A percentile compares a stretch with the other conserved stretches of the same genome.
Evolutionary conservation across 305 asterid genomes (phyloP).

Genomic region (Caryopteris hybrid): DNA sequence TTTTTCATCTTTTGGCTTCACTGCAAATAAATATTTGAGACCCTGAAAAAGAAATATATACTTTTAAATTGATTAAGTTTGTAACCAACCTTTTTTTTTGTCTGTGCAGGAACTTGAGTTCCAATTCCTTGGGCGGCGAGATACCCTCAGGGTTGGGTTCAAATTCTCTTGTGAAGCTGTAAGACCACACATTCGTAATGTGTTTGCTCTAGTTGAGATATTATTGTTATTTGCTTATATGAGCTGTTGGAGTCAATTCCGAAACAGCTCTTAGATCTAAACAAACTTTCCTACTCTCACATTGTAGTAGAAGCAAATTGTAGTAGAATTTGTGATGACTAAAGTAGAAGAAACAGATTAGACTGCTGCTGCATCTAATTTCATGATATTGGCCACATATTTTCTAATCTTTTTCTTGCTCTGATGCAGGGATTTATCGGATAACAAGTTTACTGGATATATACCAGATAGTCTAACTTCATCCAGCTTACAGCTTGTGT

Average conservation of each 20-base stretch:
- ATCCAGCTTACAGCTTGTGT: constrained; percentile 79
- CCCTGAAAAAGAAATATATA: too few species aligned
- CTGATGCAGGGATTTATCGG: constrained; percentile 81
- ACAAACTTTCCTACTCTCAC: too few species aligned
- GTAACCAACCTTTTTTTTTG: neutral
- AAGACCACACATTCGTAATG: constrained; percentile 31
- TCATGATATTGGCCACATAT: neutral
- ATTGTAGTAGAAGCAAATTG: neutral
- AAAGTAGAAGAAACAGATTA: neutral
- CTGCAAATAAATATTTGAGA: too few species aligned
- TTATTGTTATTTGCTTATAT: neutral
- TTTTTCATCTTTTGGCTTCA: neutral
- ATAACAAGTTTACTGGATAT: constrained; percentile 68
- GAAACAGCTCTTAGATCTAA: neutral
- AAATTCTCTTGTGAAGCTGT: constrained; percentile 94
- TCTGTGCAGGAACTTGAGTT: constrained; percentile 80
- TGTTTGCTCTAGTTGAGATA: neutral
- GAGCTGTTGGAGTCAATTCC: neutral
- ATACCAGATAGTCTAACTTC: constrained; percentile 82
- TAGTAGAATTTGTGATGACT: neutral
- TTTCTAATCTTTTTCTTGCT: neutral
- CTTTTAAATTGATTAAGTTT: constrained; percentile 6
- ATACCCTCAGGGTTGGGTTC: constrained; percentile 74
- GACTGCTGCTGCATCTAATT: neutral
- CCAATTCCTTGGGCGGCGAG: constrained; percentile 72